These are phyloP conservation scores for Entelexis sorbosivorans DNA, from an alignment of 1,139 yeast genomes.

Conservation along the genomic window DNA sequence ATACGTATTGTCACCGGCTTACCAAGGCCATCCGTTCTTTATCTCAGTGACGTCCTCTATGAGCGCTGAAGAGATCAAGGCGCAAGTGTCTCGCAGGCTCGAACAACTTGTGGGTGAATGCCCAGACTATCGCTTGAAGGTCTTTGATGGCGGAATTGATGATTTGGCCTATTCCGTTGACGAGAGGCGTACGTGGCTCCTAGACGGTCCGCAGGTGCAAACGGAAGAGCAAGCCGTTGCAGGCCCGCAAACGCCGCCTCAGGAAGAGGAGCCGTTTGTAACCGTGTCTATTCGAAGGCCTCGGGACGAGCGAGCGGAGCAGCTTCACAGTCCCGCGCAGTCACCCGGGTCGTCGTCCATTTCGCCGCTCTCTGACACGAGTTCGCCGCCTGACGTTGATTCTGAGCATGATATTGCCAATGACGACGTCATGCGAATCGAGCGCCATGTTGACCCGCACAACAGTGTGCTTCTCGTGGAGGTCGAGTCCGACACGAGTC, in stretches of 20 bases:
- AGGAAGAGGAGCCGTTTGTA: conserved; percentile 9
- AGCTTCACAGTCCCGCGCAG: conserved; percentile 2
- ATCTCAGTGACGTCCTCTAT: background rate
- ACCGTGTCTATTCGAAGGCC: background rate
- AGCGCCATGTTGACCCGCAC: conserved; percentile 20
- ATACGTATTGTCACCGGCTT: background rate
- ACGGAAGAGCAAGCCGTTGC: background rate
- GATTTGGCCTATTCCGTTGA: conserved; percentile 8
- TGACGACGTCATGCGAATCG: background rate
- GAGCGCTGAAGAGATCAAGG: background rate
- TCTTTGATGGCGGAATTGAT: conserved; percentile 8
- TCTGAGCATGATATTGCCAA: background rate
- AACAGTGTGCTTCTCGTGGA: conserved; percentile 10
- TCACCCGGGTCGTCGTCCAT: conserved; percentile 28
- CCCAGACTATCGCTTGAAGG: background rate
- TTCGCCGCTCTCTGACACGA: conserved; percentile 38
- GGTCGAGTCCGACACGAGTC: background rate
- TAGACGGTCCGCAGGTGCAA: background rate
- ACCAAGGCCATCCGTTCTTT: background rate
- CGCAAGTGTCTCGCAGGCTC: background rate
- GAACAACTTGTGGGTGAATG: background rate
- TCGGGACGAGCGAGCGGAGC: background rate
- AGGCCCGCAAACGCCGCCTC: conserved; percentile 1
- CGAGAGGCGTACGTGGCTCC: background rate
- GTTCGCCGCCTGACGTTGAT: background rate